phyloP scores from a whole-genome alignment of 352 stramenopile genomes.

The Pythium plurisporium region DNA sequence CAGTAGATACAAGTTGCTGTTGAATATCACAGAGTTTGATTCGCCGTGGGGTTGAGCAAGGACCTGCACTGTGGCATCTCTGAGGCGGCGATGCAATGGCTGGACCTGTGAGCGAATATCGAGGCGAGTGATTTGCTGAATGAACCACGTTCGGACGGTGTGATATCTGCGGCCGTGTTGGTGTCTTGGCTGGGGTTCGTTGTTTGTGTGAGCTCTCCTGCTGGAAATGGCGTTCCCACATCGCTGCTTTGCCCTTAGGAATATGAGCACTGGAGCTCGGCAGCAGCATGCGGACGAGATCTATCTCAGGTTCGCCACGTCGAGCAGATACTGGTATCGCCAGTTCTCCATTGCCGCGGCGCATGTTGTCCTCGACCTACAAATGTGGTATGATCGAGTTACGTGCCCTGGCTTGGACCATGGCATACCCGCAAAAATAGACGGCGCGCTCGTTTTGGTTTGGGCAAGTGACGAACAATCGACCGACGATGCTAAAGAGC shows the following conservation, averaged over 20 bases:
- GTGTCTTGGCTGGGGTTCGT: neutral
- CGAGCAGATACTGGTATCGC: neutral
- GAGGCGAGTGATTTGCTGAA: neutral
- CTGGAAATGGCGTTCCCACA: conserved; percentile 34
- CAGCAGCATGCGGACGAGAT: conserved; percentile 36
- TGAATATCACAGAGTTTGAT: neutral
- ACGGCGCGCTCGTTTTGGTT: too few relatives aligned
- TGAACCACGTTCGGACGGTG: neutral
- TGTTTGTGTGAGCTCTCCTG: conserved; percentile 12
- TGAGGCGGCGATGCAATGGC: neutral
- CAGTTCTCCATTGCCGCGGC: neutral
- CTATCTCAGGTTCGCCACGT: neutral
- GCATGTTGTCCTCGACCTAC: neutral
- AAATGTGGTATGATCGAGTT: too few relatives aligned
- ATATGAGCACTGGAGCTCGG: conserved; percentile 29
- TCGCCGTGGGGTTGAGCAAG: neutral
- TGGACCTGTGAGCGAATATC: neutral
- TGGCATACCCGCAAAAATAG: too few relatives aligned
- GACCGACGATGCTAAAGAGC: too few relatives aligned
- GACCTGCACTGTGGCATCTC: conserved; percentile 27
- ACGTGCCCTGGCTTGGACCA: too few relatives aligned
- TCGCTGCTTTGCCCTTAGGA: conserved; percentile 23
- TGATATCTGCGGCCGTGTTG: conserved; percentile 12
- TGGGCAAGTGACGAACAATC: too few relatives aligned
- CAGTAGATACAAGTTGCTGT: neutral